Percentiles rank a stretch among this genome's conserved stretches.
phyloP scores from a whole-genome alignment of 2,329 filamentous ascomycete species.

The Coniochaeta sp. region DNA sequence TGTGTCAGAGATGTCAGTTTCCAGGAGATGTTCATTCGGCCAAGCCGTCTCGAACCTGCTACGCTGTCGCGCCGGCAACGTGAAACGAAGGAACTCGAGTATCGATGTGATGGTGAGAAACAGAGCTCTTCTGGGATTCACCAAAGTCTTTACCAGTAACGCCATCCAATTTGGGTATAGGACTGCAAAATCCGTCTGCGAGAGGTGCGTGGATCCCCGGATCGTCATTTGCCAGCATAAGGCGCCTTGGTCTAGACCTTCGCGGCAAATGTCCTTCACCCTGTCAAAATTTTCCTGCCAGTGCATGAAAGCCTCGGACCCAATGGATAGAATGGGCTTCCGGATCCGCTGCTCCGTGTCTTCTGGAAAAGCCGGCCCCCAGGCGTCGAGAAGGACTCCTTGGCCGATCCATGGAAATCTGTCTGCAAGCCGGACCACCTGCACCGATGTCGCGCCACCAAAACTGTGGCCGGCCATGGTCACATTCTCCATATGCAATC shows the following conservation, averaged over 20 bases:
- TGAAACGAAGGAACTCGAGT: conserved; percentile 52
- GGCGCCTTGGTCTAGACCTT: conserved; percentile 38
- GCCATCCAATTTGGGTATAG: conserved; percentile 53
- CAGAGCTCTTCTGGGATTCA: conserved; percentile 54
- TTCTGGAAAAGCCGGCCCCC: conserved; percentile 44
- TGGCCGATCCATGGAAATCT: conserved; percentile 42
- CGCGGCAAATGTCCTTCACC: conserved; percentile 47
- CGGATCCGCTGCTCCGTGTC: conserved; percentile 28
- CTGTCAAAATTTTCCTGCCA: conserved; percentile 57
- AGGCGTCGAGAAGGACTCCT: conserved; percentile 60
- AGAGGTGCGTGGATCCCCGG: conserved; percentile 56
- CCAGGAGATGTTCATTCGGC: conserved; percentile 44
- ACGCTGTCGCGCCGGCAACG: conserved; percentile 35
- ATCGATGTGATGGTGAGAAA: conserved; percentile 55
- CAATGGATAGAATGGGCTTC: conserved; percentile 54
- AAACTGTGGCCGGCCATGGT: conserved; percentile 61
- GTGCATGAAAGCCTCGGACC: conserved; percentile 63
- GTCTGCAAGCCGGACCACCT: conserved; percentile 43
- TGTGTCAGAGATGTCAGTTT: conserved; percentile 27
- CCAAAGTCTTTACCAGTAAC: conserved; percentile 52
- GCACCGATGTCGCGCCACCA: conserved; percentile 55
- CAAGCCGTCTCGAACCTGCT: conserved; percentile 40
- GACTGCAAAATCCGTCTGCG: conserved; percentile 59
- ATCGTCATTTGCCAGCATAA: conserved; percentile 44
- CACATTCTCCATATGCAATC: conserved; percentile 48